These are phyloP conservation scores for Picea sitchensis DNA, from an alignment of 75 land plant species.

Conservation along the genomic window DNA sequence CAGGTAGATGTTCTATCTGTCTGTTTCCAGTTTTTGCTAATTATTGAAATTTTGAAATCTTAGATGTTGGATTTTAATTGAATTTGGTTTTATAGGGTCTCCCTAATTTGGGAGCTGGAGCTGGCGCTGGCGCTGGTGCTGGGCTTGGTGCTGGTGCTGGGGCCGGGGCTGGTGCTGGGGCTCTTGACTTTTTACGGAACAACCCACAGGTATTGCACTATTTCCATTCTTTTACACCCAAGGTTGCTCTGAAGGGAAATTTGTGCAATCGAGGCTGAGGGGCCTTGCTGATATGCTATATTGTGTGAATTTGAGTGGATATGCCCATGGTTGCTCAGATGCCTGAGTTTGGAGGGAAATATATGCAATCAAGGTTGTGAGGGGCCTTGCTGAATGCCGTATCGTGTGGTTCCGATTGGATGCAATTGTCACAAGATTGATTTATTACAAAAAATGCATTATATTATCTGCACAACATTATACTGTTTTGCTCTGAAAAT, in stretches of 20 bases:
- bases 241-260: too few relatives aligned
- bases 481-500: too few relatives aligned
- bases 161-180: constrained; percentile 65
- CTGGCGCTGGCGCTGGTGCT: constrained; percentile 30
- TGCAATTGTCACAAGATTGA: too few relatives aligned
- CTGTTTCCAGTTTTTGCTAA: background rate
- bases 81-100: constrained; percentile 25
- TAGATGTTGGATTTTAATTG: background rate
- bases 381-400: too few relatives aligned
- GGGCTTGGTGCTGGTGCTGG: constrained; percentile 40
- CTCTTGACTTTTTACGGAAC: constrained; percentile 92
- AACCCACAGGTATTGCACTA: constrained; percentile 74
- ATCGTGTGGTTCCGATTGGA: too few relatives aligned
- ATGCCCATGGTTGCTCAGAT: too few relatives aligned
- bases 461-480: too few relatives aligned
- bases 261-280: too few relatives aligned
- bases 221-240: too few relatives aligned
- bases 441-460: too few relatives aligned
- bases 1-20: constrained; percentile 48
- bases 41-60: background rate
- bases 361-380: too few relatives aligned
- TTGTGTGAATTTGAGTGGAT: background rate
- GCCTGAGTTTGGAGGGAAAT: too few relatives aligned
- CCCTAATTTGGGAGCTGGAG: constrained; percentile 22
- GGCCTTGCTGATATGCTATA: background rate